Evolutionary conservation across 1,139 yeast species (phyloP), one percentile per base, ranked within the genome.

Genomic region (Lodderomyces margitis): DNA sequence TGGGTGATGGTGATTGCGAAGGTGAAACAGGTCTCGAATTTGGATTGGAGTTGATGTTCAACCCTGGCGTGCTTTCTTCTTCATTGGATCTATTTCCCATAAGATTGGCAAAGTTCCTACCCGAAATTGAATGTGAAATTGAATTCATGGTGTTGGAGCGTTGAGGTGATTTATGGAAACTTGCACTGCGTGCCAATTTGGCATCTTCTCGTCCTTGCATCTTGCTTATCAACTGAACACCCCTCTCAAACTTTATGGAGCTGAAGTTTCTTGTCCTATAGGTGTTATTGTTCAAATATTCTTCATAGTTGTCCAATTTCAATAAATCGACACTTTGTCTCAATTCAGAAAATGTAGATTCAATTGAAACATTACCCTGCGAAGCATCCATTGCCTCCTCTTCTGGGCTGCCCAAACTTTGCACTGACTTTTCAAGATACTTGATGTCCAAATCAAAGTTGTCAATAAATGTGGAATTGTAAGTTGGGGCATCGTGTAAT

Each of bases 401-500:
- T 15, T 38, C 39, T 11, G 17, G 21, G 7, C 17, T 6, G 15
- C 28, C 34, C 12, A 68, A 52, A 23, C 59, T 56, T 25, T 58
- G 56, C 71, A 72, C 70, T 3, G 75, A 67, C 17, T 59, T 56
- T 48, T 72, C 78, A 34, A 72, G 60, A 46, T 71, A 66, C 30
- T 55, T 53, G 20, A 72, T 64, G 48, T 72, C 78, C 46, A 71
- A 54, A 49, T 72, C 74, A 45, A 72, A 71, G 47, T 72, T 72
- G 34, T 61, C 66, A 38, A 72, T 70, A 16, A 75, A 75, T 32
- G 55, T 64, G 38, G 59, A 50, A 53, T 72, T 72, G 52, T 59
- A 70, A 65, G 51, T 50, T 1, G 53, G 59, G 3, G 80, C 80
- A 38, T 71, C 68, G 38, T 80, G 68, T 47, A 91, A 70, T 14